Percentiles rank a stretch among this genome's conserved stretches.
Conservation (phyloP, 306 rosid genomes). For the Nissolia schottii region DNA sequence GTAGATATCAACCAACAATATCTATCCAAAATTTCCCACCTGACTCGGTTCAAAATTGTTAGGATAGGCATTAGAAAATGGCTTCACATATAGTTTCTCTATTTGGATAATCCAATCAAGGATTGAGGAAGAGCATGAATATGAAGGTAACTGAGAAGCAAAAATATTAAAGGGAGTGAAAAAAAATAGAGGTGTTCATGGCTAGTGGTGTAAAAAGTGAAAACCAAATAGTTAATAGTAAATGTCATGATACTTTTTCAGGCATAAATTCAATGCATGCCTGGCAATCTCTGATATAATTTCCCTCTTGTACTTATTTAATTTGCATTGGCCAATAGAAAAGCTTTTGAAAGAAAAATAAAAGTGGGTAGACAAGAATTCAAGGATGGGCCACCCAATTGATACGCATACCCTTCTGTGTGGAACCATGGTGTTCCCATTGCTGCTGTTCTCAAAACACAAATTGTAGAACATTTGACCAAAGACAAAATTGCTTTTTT, state of each 20-base stretch:
- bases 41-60: slow-evolving; percentile 7
- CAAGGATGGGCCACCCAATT: slow-evolving; percentile 60
- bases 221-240: background rate
- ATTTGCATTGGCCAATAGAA: background rate
- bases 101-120: background rate
- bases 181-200: background rate
- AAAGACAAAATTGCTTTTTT: background rate
- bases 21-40: slow-evolving; percentile 24
- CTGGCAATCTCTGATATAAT: background rate
- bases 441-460: slow-evolving; percentile 21
- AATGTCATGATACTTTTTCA: background rate
- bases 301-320: background rate
- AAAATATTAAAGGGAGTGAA: background rate
- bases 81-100: background rate
- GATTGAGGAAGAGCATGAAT: background rate
- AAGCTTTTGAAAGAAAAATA: slow-evolving; percentile 22
- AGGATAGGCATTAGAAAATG: background rate
- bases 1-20: slow-evolving; percentile 18
- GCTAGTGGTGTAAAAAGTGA: background rate
- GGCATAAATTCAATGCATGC: background rate
- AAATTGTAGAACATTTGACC: slow-evolving; percentile 13
- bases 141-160: background rate
- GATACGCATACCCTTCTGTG: slow-evolving; percentile 44
- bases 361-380: slow-evolving; percentile 58
- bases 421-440: no score